Percentiles rank a stretch among this genome's conserved stretches.
Evolutionary conservation across 306 rosid genomes (phyloP).

Genomic region (Cucumis hystrix): DNA sequence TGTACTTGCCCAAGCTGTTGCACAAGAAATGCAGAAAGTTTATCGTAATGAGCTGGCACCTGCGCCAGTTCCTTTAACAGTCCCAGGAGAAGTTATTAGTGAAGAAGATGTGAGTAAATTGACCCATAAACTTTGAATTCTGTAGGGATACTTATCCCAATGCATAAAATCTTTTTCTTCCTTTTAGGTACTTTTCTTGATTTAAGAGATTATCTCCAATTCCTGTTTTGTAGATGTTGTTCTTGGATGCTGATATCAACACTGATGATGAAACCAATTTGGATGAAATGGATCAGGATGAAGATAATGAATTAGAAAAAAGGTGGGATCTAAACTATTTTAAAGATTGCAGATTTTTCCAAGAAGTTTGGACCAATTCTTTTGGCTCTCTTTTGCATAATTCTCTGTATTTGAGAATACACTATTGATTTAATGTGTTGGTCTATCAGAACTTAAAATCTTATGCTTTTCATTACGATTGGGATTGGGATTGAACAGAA

Average conservation of each 20-base stretch:
- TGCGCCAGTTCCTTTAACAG: slow-evolving; percentile 75
- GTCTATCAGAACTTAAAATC: neutral
- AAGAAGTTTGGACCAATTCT: neutral
- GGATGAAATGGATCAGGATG: slow-evolving; percentile 36
- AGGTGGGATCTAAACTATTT: slow-evolving; percentile 15
- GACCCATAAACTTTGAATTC: neutral
- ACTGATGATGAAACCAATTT: slow-evolving; percentile 36
- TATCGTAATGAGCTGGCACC: slow-evolving; percentile 87
- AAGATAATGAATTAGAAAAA: slow-evolving; percentile 33
- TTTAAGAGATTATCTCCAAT: neutral
- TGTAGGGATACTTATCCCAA: neutral
- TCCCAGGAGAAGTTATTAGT: slow-evolving; percentile 52
- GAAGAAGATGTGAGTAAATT: slow-evolving; percentile 74
- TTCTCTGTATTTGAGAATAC: neutral
- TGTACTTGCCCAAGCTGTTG: slow-evolving; percentile 68
- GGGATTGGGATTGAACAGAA: neutral
- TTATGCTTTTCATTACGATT: neutral
- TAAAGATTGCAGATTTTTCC: neutral
- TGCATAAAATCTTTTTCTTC: neutral
- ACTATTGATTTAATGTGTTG: neutral
- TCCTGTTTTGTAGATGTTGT: slow-evolving; percentile 43
- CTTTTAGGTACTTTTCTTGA: neutral
- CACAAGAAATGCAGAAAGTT: slow-evolving; percentile 80
- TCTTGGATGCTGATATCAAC: slow-evolving; percentile 66
- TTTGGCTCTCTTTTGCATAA: neutral